Percentiles rank a stretch among this genome's conserved stretches.
Conservation (phyloP, 129 eudicot species). For the Oenanthe sinensis region DNA sequence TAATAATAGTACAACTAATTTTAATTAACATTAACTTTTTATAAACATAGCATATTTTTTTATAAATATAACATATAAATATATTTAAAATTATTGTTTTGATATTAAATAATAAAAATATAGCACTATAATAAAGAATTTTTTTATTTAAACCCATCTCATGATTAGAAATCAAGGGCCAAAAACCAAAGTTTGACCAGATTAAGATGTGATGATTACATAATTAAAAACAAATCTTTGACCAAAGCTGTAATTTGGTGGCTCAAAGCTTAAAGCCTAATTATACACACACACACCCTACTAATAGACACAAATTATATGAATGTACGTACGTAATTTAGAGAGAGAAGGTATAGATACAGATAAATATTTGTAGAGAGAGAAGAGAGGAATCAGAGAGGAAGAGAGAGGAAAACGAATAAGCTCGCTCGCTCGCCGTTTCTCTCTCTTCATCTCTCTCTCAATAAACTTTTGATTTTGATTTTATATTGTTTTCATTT, state of each 20-base stretch:
- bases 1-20: too few relatives aligned
- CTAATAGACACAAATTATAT: not conserved
- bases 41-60: too few relatives aligned
- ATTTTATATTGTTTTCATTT: not conserved
- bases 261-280: not conserved
- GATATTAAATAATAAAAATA: too few relatives aligned
- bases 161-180: slow-evolving; percentile 21
- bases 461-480: not conserved
- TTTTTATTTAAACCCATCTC: too few relatives aligned
- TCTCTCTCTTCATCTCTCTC: slow-evolving; percentile 16
- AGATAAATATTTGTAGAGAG: slow-evolving; percentile 17
- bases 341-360: slow-evolving; percentile 15
- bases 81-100: too few relatives aligned
- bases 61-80: too few relatives aligned
- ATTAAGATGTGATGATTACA: slow-evolving; percentile 21
- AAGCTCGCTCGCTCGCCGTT: too few relatives aligned
- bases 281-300: not conserved
- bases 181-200: slow-evolving; percentile 17
- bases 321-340: slow-evolving; percentile 9
- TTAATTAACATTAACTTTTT: too few relatives aligned
- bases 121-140: too few relatives aligned
- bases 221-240: slow-evolving; percentile 15
- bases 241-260: slow-evolving; percentile 15
- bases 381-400: slow-evolving; percentile 21
- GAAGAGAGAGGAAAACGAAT: not conserved